phyloP scores from a whole-genome alignment of 2,329 filamentous ascomycete genomes.

The Hyphodiscus sp. region DNA sequence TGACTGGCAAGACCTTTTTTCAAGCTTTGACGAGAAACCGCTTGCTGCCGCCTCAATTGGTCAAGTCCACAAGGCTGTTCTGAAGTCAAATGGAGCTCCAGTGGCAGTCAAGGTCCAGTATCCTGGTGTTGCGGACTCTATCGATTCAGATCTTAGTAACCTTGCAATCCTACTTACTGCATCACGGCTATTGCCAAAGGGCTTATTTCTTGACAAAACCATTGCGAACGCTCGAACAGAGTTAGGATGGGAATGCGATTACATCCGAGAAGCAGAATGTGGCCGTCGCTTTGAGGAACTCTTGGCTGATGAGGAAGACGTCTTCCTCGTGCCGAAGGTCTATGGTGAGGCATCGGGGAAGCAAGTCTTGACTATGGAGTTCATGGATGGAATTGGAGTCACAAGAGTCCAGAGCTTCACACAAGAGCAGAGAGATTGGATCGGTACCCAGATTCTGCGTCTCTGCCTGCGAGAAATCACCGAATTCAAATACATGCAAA shows the following conservation, averaged over 20 bases:
- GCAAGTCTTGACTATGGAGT: constrained; percentile 88
- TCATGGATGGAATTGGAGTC: constrained; percentile 79
- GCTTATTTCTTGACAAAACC: constrained; percentile 91
- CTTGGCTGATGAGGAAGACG: constrained; percentile 64
- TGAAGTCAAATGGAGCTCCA: constrained; percentile 65
- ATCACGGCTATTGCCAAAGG: constrained; percentile 81
- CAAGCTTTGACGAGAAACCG: constrained; percentile 80
- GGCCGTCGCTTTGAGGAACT: constrained; percentile 70
- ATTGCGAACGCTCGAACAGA: constrained; percentile 92
- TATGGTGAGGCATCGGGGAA: constrained; percentile 73
- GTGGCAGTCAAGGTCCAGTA: constrained; percentile 98
- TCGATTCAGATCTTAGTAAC: constrained; percentile 94
- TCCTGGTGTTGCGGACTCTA: constrained; percentile 89
- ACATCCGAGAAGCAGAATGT: constrained; percentile 79
- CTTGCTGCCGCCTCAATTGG: constrained; percentile 96
- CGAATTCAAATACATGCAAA: constrained; percentile 98
- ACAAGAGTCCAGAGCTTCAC: constrained; percentile 71
- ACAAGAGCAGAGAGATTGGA: constrained; percentile 88
- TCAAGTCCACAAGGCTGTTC: constrained; percentile 81
- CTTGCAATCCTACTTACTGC: constrained; percentile 85
- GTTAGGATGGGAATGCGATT: constrained; percentile 96
- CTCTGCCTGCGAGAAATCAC: constrained; percentile 89
- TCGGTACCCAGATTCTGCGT: constrained; percentile 86
- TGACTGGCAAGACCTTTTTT: constrained; percentile 79
- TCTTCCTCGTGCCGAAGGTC: constrained; percentile 75